phyloP scores from a whole-genome alignment of 306 rosid genomes.

The Medicago lupulina region DNA sequence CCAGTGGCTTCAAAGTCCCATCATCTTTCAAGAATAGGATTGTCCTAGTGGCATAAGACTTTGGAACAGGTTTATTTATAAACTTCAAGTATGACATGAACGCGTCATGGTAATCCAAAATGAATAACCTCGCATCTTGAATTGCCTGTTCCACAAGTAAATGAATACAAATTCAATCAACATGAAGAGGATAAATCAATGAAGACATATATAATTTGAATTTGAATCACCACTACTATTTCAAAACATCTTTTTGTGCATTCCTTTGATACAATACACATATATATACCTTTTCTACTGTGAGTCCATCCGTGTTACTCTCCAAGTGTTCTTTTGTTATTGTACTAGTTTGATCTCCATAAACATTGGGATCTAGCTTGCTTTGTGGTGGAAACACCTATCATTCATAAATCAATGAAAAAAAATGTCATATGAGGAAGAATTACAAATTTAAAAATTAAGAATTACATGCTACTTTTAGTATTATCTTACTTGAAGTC shows the following conservation, averaged over 20 bases:
- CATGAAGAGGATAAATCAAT: too few relatives aligned
- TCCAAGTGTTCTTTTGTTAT: conserved; percentile 52
- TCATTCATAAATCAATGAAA: conserved; percentile 5
- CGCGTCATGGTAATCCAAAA: conserved; percentile 14
- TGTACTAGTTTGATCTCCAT: conserved; percentile 63
- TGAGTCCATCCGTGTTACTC: conserved; percentile 51
- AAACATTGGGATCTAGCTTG: conserved; percentile 51
- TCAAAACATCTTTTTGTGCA: neutral
- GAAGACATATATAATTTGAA: too few relatives aligned
- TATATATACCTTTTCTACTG: conserved; percentile 49
- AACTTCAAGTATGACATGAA: conserved; percentile 2
- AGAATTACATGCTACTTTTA: neutral
- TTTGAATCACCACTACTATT: neutral
- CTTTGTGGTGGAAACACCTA: conserved; percentile 73
- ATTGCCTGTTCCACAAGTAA: conserved; percentile 12
- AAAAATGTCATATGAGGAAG: neutral
- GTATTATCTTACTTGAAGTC: conserved; percentile 1
- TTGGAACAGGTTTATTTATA: conserved; percentile 10
- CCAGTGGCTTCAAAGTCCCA: conserved; percentile 16
- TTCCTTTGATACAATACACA: neutral
- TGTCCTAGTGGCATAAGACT: conserved; percentile 19
- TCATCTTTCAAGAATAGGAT: conserved; percentile 16
- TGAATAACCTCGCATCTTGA: neutral
- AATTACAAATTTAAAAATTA: neutral
- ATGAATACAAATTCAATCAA: neutral